Evolutionary conservation across 164 flowering plant genomes (phyloP).

Genomic region (Kingdonia uniflora): DNA sequence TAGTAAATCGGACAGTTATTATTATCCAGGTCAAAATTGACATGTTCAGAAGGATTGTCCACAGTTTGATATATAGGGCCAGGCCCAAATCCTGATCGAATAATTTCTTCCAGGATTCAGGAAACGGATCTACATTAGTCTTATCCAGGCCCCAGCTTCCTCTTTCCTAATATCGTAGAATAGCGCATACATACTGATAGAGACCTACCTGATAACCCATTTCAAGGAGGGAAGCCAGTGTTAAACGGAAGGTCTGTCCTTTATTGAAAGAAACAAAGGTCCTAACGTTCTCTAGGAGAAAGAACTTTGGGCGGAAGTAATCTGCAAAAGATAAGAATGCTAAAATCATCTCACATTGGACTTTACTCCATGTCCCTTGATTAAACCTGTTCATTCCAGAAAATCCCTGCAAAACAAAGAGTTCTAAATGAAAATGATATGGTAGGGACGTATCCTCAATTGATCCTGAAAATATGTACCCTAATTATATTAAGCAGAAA

Average conservation of each 20-base stretch:
- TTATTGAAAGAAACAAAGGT: conserved; percentile 84
- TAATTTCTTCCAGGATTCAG: too few species aligned
- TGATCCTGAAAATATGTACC: not conserved
- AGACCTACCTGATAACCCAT: conserved; percentile 98
- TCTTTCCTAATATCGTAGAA: too few species aligned
- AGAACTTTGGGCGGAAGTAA: conserved; percentile 71
- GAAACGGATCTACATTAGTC: too few species aligned
- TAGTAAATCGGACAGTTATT: too few species aligned
- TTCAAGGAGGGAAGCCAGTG: conserved; percentile 86
- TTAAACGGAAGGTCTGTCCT: conserved; percentile 85
- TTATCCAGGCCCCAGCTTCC: too few species aligned
- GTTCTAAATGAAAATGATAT: not conserved
- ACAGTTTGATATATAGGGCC: too few species aligned
- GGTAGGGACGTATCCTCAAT: not conserved
- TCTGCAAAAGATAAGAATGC: conserved; percentile 92
- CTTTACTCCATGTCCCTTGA: conserved; percentile 91
- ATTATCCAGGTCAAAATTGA: too few species aligned
- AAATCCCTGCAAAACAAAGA: conserved; percentile 59
- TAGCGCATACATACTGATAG: too few species aligned
- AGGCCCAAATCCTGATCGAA: too few species aligned
- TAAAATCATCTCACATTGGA: conserved; percentile 94
- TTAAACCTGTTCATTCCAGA: conserved; percentile 97
- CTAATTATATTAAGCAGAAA: too few species aligned
- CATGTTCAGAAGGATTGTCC: too few species aligned
- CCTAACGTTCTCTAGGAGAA: conserved; percentile 90